Evolutionary conservation across 306 rosid genomes (phyloP).

Genomic region (Fagus sylvatica): DNA sequence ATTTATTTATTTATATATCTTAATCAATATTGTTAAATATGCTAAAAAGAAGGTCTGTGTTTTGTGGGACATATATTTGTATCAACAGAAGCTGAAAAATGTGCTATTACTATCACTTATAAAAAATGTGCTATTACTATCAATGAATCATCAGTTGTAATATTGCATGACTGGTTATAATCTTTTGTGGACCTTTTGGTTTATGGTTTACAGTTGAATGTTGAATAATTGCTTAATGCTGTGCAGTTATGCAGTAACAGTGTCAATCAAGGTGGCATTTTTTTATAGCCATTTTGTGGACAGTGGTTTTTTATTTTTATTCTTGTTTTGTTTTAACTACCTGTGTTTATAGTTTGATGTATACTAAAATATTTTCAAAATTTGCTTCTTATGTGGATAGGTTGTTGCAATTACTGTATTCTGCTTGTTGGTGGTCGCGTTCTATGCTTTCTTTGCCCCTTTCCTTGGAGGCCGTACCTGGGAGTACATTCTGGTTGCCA

Average conservation of each 20-base stretch:
- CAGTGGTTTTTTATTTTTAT: background rate
- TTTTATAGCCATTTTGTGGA: conserved; percentile 1
- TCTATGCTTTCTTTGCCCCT: conserved; percentile 91
- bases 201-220: background rate
- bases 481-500: conserved; percentile 70
- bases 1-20: too few species aligned
- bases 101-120: background rate
- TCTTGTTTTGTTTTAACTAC: conserved; percentile 3
- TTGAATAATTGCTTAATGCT: background rate
- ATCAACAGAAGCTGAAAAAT: background rate
- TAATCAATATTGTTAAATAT: too few species aligned
- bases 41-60: background rate
- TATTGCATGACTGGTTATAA: background rate
- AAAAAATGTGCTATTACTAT: background rate
- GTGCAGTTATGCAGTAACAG: background rate
- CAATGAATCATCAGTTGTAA: background rate
- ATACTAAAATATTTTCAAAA: conserved; percentile 26
- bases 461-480: conserved; percentile 80
- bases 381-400: conserved; percentile 48
- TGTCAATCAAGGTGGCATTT: conserved; percentile 1
- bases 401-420: conserved; percentile 91
- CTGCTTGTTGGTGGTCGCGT: conserved; percentile 84
- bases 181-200: background rate
- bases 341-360: conserved; percentile 24
- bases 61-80: background rate